Conservation (phyloP, 148 eudicot genomes). For the Rhododendron griersonianum region DNA sequence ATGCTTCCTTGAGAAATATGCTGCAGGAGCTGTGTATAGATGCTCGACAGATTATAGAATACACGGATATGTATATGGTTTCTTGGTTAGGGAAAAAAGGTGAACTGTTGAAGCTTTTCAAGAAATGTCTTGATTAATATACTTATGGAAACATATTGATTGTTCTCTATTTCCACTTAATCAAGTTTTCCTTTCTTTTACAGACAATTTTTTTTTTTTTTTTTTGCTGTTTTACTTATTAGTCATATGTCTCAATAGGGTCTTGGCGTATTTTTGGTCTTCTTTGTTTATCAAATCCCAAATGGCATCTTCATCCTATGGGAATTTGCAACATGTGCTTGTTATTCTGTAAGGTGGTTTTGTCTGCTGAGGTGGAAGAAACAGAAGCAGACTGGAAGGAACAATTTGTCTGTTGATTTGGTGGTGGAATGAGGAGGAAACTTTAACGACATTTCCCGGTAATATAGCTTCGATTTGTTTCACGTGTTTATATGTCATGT, state of each 20-base stretch:
- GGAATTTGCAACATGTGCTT: no score
- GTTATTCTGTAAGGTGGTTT: no score
- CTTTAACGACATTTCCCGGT: no score
- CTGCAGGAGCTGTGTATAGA: slow-evolving; percentile 2
- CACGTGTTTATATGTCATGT: no score
- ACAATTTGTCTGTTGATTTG: no score
- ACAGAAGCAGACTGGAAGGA: no score
- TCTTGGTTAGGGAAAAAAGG: slow-evolving; percentile 12
- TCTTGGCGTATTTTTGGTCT: no score
- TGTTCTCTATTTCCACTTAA: neutral
- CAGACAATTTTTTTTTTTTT: neutral
- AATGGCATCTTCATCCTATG: neutral
- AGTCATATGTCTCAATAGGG: neutral
- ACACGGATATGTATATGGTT: slow-evolving; percentile 37
- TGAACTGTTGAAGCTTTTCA: slow-evolving; percentile 2
- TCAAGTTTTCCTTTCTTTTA: neutral
- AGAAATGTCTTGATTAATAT: neutral
- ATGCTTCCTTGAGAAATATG: neutral
- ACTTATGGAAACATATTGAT: neutral
- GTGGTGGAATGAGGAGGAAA: no score
- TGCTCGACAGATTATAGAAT: slow-evolving; percentile 7
- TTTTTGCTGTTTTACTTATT: neutral
- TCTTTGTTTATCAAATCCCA: no score
- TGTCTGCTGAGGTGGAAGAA: no score
- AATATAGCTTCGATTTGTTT: no score